Evolutionary conservation across 1,139 yeast genomes (phyloP).

Genomic region (Torulaspora pretoriensis): DNA sequence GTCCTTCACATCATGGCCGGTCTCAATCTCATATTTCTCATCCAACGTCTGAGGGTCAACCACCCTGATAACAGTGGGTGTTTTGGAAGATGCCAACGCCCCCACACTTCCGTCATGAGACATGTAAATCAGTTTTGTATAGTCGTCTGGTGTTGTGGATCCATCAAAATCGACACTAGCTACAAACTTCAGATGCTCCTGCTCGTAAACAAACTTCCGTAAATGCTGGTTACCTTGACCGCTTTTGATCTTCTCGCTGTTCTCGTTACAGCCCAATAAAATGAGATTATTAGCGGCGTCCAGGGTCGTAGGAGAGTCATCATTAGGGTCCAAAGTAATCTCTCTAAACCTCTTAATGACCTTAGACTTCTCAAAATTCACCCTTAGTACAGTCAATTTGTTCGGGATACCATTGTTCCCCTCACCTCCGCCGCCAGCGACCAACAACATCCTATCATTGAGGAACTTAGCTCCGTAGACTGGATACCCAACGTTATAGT

Average conservation of each 20-base stretch:
- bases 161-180: constrained; percentile 47
- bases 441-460: constrained; percentile 56
- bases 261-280: constrained; percentile 72
- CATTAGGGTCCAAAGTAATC: constrained; percentile 54
- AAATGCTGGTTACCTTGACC: constrained; percentile 66
- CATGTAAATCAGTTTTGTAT: constrained; percentile 55
- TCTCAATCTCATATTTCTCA: constrained; percentile 49
- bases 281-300: constrained; percentile 53
- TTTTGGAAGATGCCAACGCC: constrained; percentile 56
- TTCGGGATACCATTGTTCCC: constrained; percentile 86
- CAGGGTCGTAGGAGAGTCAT: constrained; percentile 72
- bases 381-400: constrained; percentile 66
- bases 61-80: constrained; percentile 55
- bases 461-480: constrained; percentile 73
- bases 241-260: constrained; percentile 49
- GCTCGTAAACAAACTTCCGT: constrained; percentile 57
- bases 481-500: constrained; percentile 67
- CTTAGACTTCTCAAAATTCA: constrained; percentile 52
- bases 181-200: constrained; percentile 59
- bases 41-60: constrained; percentile 56
- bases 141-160: constrained; percentile 45
- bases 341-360: constrained; percentile 61
- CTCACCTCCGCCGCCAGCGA: constrained; percentile 95
- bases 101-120: constrained; percentile 54
- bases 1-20: constrained; percentile 51